A percentile compares a stretch with the other conserved stretches of the same genome.
Conservation (phyloP, 164 flowering plant genomes). For the Berberis vulgaris region DNA sequence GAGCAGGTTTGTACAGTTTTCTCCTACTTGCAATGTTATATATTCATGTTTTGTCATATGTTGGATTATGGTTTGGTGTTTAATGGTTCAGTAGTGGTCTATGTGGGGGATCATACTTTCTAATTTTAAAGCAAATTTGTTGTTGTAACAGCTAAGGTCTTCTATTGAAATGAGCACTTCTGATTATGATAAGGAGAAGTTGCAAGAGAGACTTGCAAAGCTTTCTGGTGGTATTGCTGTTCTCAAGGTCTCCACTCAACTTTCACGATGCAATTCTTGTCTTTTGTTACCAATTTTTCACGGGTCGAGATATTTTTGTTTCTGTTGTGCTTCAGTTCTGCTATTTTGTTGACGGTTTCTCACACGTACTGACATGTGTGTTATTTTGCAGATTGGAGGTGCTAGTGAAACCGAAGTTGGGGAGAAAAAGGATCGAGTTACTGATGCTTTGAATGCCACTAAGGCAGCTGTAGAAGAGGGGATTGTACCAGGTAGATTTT, state of each 20-base stretch:
- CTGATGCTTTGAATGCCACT: slow-evolving; percentile 95
- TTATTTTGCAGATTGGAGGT: slow-evolving; percentile 74
- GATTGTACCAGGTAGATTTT: slow-evolving; percentile 63
- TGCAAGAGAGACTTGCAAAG: slow-evolving; percentile 89
- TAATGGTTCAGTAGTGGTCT: neutral
- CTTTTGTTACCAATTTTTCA: neutral
- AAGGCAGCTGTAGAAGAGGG: slow-evolving; percentile 98
- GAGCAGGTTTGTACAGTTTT: slow-evolving; percentile 49
- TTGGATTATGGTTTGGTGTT: neutral
- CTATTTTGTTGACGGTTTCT: neutral
- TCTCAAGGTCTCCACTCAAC: slow-evolving; percentile 45
- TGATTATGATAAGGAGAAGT: slow-evolving; percentile 87
- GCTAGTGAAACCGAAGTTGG: slow-evolving; percentile 96
- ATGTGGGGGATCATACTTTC: neutral
- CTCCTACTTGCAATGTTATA: neutral
- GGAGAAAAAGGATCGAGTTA: slow-evolving; percentile 96
- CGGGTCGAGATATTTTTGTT: neutral
- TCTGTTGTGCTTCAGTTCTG: neutral
- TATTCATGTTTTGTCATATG: too few relatives aligned
- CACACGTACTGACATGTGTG: neutral
- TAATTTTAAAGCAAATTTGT: neutral
- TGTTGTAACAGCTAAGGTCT: slow-evolving; percentile 52
- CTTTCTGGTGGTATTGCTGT: slow-evolving; percentile 98
- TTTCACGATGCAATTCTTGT: neutral
- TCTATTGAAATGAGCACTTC: slow-evolving; percentile 70